Conservation (phyloP, 257 asterid species). For the Nicotiana obtusifolia region DNA sequence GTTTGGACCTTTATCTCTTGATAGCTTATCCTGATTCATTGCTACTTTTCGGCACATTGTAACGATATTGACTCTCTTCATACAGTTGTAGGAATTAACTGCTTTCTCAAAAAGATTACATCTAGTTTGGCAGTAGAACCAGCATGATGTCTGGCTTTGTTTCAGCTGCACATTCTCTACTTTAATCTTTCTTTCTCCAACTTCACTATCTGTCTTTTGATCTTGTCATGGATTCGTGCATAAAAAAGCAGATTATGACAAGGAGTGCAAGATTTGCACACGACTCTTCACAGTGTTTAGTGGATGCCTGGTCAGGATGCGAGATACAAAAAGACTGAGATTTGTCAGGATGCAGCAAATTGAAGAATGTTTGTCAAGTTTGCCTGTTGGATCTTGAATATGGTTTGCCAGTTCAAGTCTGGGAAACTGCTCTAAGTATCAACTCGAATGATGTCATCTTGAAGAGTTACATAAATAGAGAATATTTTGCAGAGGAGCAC, state of each 20-base stretch:
- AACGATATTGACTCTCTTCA: neutral
- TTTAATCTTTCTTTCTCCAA: neutral
- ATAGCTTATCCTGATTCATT: neutral
- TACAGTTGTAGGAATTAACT: neutral
- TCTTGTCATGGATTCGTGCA: constrained; percentile 20
- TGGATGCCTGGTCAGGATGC: constrained; percentile 99
- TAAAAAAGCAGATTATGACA: constrained; percentile 93
- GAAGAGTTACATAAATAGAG: constrained; percentile 93
- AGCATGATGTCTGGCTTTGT: neutral
- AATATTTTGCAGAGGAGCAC: constrained; percentile 95
- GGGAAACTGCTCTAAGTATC: constrained; percentile 86
- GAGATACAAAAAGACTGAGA: constrained; percentile 85
- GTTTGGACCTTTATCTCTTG: neutral
- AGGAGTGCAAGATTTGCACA: constrained; percentile 96
- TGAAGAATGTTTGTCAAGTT: constrained; percentile 97
- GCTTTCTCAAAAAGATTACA: neutral
- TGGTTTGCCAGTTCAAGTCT: constrained; percentile 96
- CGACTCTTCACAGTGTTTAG: constrained; percentile 87
- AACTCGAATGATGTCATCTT: constrained; percentile 88
- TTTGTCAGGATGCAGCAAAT: constrained; percentile 95
- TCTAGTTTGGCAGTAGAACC: neutral
- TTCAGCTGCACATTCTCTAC: neutral
- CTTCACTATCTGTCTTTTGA: neutral
- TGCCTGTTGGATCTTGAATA: constrained; percentile 95
- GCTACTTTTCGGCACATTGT: neutral